These are phyloP conservation scores for Fusarium sp. DNA, from an alignment of 2,329 filamentous ascomycete genomes.

Conservation along the genomic window DNA sequence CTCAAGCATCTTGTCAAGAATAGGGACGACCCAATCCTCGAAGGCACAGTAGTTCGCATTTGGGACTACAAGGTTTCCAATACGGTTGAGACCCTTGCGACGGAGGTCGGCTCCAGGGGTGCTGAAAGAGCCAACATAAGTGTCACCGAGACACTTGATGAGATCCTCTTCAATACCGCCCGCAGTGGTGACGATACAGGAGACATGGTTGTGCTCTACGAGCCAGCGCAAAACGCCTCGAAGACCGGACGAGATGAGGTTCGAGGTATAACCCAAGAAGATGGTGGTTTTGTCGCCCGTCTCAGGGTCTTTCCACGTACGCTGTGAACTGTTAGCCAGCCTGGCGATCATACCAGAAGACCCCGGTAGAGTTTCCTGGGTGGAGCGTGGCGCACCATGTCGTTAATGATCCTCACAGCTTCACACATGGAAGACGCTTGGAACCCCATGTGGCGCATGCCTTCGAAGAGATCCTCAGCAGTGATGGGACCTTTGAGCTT, in stretches of 20 bases:
- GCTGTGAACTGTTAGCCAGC: slow-evolving; percentile 56
- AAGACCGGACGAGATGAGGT: slow-evolving; percentile 95
- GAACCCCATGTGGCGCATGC: slow-evolving; percentile 88
- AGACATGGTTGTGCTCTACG: slow-evolving; percentile 91
- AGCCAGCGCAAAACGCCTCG: slow-evolving; percentile 92
- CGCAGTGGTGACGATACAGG: slow-evolving; percentile 93
- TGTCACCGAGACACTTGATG: slow-evolving; percentile 96
- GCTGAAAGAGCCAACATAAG: slow-evolving; percentile 90
- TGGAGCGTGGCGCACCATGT: slow-evolving; percentile 76
- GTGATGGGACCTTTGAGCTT: slow-evolving; percentile 82
- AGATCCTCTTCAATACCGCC: slow-evolving; percentile 97
- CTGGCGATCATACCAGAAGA: neutral
- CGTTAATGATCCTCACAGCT: slow-evolving; percentile 91
- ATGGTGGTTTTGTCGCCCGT: slow-evolving; percentile 87
- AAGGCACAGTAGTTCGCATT: slow-evolving; percentile 97
- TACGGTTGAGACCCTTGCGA: slow-evolving; percentile 89
- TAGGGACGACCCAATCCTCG: slow-evolving; percentile 96
- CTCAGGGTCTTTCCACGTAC: slow-evolving; percentile 84
- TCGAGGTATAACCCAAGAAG: slow-evolving; percentile 97
- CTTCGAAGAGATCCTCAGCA: slow-evolving; percentile 83
- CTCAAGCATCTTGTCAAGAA: slow-evolving; percentile 91
- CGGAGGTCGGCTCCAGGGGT: slow-evolving; percentile 82
- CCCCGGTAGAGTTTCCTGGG: neutral
- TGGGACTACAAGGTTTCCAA: slow-evolving; percentile 94
- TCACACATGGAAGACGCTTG: slow-evolving; percentile 80